These are phyloP conservation scores for Cercospora canescens DNA, from an alignment of 2,329 filamentous ascomycete genomes.

Conservation along the genomic window DNA sequence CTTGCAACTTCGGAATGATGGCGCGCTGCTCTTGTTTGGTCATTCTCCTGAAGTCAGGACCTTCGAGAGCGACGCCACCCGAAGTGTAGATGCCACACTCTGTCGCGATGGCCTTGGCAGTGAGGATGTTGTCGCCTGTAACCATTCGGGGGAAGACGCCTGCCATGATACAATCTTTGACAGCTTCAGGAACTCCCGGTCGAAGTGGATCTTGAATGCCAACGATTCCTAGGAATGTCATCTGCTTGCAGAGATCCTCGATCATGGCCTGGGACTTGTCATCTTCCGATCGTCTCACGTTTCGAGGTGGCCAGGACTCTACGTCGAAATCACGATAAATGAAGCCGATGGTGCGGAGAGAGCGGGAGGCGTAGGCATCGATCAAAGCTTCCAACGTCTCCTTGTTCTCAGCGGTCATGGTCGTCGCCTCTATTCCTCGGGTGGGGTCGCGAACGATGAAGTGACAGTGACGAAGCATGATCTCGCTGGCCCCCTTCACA, in stretches of 20 bases:
- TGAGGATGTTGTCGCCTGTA: slow-evolving; percentile 71
- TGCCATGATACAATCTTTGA: slow-evolving; percentile 65
- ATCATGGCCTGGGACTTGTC: slow-evolving; percentile 65
- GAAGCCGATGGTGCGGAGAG: slow-evolving; percentile 80
- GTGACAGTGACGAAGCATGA: slow-evolving; percentile 50
- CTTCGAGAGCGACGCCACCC: slow-evolving; percentile 47
- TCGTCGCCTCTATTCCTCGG: slow-evolving; percentile 54
- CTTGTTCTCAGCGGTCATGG: slow-evolving; percentile 59
- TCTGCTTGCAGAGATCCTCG: slow-evolving; percentile 67
- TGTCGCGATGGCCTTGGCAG: slow-evolving; percentile 70
- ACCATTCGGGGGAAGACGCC: slow-evolving; percentile 75
- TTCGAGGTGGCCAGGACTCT: slow-evolving; percentile 68
- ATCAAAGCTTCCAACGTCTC: slow-evolving; percentile 67
- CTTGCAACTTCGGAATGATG: slow-evolving; percentile 63
- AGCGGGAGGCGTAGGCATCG: slow-evolving; percentile 73
- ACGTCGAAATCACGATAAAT: slow-evolving; percentile 80
- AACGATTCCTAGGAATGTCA: slow-evolving; percentile 71
- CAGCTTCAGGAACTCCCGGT: slow-evolving; percentile 66
- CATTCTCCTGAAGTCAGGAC: slow-evolving; percentile 47
- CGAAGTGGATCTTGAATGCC: slow-evolving; percentile 75
- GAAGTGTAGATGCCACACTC: slow-evolving; percentile 66
- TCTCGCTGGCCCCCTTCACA: slow-evolving; percentile 55
- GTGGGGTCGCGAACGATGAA: slow-evolving; percentile 60
- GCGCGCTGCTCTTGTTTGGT: slow-evolving; percentile 49
- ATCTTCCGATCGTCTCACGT: slow-evolving; percentile 59